phyloP scores from a whole-genome alignment of 2,329 filamentous ascomycete species.

The Colletotrichum coccodes region DNA sequence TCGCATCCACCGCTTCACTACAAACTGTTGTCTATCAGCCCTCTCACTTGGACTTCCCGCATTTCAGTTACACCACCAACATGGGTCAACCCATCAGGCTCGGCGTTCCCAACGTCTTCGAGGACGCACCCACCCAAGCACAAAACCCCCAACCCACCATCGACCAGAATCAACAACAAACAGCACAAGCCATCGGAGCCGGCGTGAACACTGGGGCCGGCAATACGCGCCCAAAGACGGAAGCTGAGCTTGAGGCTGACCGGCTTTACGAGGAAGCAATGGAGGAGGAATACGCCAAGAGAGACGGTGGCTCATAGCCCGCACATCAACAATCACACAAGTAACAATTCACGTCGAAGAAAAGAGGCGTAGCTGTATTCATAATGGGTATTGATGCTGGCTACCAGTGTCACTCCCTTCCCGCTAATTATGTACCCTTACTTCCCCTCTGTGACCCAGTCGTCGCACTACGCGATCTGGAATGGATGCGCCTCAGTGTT shows the following conservation, averaged over 20 bases:
- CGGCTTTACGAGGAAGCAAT: constrained; percentile 61
- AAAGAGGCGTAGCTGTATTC: background rate
- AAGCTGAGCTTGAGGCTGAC: constrained; percentile 60
- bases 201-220: constrained; percentile 62
- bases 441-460: background rate
- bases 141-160: background rate
- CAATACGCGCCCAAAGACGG: constrained; percentile 57
- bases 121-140: background rate
- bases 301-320: constrained; percentile 58
- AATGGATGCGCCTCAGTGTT: constrained; percentile 62
- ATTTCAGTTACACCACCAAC: constrained; percentile 9
- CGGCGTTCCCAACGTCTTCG: constrained; percentile 17
- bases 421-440: background rate
- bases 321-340: background rate
- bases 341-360: background rate
- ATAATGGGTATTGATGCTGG: constrained; percentile 1
- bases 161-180: background rate
- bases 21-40: background rate
- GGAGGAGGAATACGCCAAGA: constrained; percentile 66
- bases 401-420: background rate
- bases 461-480: constrained; percentile 21
- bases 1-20: background rate
- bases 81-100: constrained; percentile 42
- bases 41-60: background rate
- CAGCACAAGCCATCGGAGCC: constrained; percentile 47